These are phyloP conservation scores for Ceratocystis cacaofunesta DNA, from an alignment of 2,329 filamentous ascomycete genomes.

Conservation along the genomic window DNA sequence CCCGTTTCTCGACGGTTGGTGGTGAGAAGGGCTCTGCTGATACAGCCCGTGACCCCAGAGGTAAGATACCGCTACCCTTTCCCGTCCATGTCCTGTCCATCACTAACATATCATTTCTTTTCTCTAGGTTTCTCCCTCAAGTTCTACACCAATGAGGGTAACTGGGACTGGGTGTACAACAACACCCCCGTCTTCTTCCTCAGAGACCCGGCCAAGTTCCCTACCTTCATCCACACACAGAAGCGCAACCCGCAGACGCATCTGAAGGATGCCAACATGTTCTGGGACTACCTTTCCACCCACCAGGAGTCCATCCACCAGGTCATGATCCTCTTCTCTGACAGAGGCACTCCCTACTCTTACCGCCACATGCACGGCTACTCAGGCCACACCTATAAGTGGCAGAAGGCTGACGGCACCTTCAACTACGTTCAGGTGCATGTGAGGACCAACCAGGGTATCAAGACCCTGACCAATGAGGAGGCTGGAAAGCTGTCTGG, in stretches of 20 bases:
- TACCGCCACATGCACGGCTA: constrained; percentile 55
- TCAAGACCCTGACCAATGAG: constrained; percentile 42
- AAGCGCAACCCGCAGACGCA: constrained; percentile 62
- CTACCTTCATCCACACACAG: constrained; percentile 62
- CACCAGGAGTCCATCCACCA: constrained; percentile 50
- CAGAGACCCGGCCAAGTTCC: constrained; percentile 59
- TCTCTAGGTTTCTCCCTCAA: constrained; percentile 48
- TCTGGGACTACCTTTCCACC: constrained; percentile 32
- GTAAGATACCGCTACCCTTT: constrained; percentile 21
- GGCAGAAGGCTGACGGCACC: constrained; percentile 47
- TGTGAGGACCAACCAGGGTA: constrained; percentile 47
- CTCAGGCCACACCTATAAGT: constrained; percentile 52
- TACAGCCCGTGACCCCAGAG: constrained; percentile 55
- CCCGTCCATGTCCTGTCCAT: not conserved
- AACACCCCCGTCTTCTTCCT: constrained; percentile 69
- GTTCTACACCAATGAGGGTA: constrained; percentile 57
- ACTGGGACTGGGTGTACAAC: constrained; percentile 60
- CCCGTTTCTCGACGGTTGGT: constrained; percentile 62
- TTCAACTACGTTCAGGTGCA: constrained; percentile 54
- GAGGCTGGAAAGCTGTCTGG: constrained; percentile 39
- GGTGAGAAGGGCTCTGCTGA: constrained; percentile 59
- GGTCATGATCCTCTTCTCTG: constrained; percentile 51
- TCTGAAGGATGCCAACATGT: constrained; percentile 53
- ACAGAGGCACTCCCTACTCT: constrained; percentile 50
- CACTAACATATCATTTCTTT: not conserved